These are phyloP conservation scores for Actinomucor elegans DNA, from an alignment of 371 early-diverging fungal genomes.

Conservation along the genomic window DNA sequence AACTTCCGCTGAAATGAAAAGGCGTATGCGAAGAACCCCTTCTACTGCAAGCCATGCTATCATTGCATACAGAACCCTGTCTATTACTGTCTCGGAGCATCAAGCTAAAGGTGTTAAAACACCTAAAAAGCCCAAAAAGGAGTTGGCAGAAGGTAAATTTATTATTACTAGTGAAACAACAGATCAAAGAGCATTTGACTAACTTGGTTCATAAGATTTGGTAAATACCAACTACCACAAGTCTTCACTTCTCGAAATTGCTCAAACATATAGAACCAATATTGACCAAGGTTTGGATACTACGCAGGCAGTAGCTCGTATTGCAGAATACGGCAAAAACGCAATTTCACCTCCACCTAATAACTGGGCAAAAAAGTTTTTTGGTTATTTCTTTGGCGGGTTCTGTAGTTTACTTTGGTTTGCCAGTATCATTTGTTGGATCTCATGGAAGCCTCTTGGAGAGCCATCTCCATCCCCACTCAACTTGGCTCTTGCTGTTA, in stretches of 20 bases:
- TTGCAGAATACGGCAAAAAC: conserved; percentile 52
- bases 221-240: conserved; percentile 26
- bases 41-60: conserved; percentile 23
- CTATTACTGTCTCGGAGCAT: conserved; percentile 36
- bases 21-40: conserved; percentile 2
- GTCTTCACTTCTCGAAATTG: conserved; percentile 32
- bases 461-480: conserved; percentile 33
- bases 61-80: conserved; percentile 36
- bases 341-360: conserved; percentile 44
- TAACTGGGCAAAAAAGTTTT: conserved; percentile 45
- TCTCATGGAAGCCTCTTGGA: conserved; percentile 44
- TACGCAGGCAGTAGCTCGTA: conserved; percentile 34
- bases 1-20: background rate
- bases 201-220: conserved; percentile 5
- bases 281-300: conserved; percentile 42
- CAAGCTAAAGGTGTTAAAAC: conserved; percentile 13
- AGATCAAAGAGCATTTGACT: background rate
- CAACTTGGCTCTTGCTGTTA: conserved; percentile 37
- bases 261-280: conserved; percentile 46
- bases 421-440: conserved; percentile 42
- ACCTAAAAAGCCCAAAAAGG: conserved; percentile 12
- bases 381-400: conserved; percentile 43
- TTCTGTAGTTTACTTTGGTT: conserved; percentile 44
- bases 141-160: conserved; percentile 29
- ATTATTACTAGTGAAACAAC: no score